Evolutionary conservation across 306 rosid genomes (phyloP).

Genomic region (Notholithocarpus densiflorus): DNA sequence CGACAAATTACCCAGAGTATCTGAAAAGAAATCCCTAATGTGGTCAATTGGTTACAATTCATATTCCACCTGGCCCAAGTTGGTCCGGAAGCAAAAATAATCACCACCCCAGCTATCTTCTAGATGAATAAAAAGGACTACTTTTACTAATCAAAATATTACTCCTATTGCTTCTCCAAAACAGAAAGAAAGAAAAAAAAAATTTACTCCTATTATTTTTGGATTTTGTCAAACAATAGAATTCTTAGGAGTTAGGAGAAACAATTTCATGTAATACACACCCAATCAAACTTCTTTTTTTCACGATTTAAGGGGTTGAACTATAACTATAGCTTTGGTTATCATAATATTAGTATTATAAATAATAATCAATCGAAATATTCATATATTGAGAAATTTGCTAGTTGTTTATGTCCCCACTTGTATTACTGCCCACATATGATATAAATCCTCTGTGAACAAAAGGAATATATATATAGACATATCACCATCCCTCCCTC

Average conservation of each 20-base stretch:
- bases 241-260: background rate
- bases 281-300: background rate
- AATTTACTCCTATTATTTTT: background rate
- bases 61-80: slow-evolving; percentile 25
- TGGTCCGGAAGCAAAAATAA: background rate
- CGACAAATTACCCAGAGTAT: background rate
- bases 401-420: slow-evolving; percentile 26
- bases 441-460: slow-evolving; percentile 33
- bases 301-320: background rate
- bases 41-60: slow-evolving; percentile 27
- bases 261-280: background rate
- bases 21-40: slow-evolving; percentile 11
- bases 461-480: slow-evolving; percentile 38
- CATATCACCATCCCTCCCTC: slow-evolving; percentile 50
- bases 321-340: background rate
- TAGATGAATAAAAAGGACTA: slow-evolving; percentile 2
- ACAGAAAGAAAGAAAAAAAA: too few relatives aligned
- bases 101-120: slow-evolving; percentile 10
- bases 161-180: too few relatives aligned
- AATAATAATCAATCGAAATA: too few relatives aligned
- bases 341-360: too few relatives aligned
- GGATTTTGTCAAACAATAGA: slow-evolving; percentile 8
- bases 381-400: too few relatives aligned
- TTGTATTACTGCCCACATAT: slow-evolving; percentile 20
- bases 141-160: background rate